A percentile compares a stretch with the other conserved stretches of the same genome.
Conservation (phyloP, 1,284 basidiomycete genomes). For the Schizophyllum commune region DNA sequence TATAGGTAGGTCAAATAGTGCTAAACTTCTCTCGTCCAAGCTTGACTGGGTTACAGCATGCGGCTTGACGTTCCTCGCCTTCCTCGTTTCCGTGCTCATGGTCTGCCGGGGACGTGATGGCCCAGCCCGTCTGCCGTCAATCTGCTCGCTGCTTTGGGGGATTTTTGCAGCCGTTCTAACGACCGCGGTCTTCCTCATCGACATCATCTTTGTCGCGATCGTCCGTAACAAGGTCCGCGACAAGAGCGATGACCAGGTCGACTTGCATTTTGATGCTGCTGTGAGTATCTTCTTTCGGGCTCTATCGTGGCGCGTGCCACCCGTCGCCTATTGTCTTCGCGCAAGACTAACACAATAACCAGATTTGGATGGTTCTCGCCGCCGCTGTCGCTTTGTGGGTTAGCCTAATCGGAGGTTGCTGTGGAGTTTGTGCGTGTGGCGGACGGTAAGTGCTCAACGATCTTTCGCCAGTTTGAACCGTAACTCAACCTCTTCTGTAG, state of each 20-base stretch:
- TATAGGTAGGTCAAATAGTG: slow-evolving; percentile 4
- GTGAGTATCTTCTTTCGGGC: slow-evolving; percentile 24
- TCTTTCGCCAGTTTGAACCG: not conserved
- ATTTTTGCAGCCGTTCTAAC: slow-evolving; percentile 35
- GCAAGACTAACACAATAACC: slow-evolving; percentile 1
- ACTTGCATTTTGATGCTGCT: slow-evolving; percentile 38
- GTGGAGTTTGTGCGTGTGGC: slow-evolving; percentile 26
- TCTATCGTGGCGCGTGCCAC: not conserved
- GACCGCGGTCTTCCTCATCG: slow-evolving; percentile 46
- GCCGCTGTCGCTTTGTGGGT: slow-evolving; percentile 43
- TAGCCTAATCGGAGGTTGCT: slow-evolving; percentile 32
- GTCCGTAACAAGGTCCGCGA: slow-evolving; percentile 34
- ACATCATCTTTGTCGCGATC: slow-evolving; percentile 42
- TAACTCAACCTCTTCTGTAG: not conserved
- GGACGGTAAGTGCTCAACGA: not conserved
- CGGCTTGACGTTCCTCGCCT: slow-evolving; percentile 42
- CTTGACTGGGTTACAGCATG: slow-evolving; percentile 28
- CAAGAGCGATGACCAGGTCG: slow-evolving; percentile 31
- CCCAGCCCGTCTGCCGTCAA: slow-evolving; percentile 24
- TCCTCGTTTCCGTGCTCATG: slow-evolving; percentile 40
- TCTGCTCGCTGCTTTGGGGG: slow-evolving; percentile 25
- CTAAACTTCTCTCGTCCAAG: not conserved
- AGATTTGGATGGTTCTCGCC: slow-evolving; percentile 48
- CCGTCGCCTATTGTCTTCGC: not conserved
- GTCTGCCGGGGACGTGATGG: slow-evolving; percentile 31